A percentile compares a stretch with the other conserved stretches of the same genome.
Evolutionary conservation across 257 asterid genomes (phyloP).

Genomic region (Penstemon barbatus): DNA sequence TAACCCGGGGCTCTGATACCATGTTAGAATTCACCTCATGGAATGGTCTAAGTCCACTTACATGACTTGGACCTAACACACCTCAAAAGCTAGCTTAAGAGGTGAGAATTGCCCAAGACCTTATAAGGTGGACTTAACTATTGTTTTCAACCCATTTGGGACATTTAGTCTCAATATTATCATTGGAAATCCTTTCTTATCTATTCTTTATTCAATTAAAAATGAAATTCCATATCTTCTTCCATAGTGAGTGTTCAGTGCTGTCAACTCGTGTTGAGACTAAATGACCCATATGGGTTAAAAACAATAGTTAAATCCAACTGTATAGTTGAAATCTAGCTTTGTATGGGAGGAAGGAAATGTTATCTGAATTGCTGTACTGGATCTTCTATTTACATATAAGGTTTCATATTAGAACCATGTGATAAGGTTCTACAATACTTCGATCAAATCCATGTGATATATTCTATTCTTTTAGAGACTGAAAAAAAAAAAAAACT

Average conservation of each 20-base stretch:
- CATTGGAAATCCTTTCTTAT: too few species aligned
- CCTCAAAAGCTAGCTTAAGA: too few species aligned
- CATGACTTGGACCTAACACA: too few species aligned
- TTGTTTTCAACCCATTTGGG: too few species aligned
- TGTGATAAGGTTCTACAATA: slow-evolving; percentile 16
- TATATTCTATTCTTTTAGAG: slow-evolving; percentile 1
- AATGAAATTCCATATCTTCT: neutral
- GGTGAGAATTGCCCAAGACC: too few species aligned
- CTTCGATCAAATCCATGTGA: neutral
- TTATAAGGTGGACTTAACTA: too few species aligned
- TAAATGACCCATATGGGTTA: too few species aligned
- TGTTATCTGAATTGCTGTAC: neutral
- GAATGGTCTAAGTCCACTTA: too few species aligned
- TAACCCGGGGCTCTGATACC: too few species aligned
- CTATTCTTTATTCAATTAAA: neutral
- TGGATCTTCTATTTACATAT: neutral
- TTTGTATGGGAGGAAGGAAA: neutral
- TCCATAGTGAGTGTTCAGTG: neutral
- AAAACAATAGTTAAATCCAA: too few species aligned
- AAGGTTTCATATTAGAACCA: neutral
- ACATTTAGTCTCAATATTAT: too few species aligned
- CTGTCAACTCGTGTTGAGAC: neutral
- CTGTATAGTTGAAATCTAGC: neutral
- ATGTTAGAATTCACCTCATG: too few species aligned
- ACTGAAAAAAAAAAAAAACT: slow-evolving; percentile 1